Conservation (phyloP, 2,329 filamentous ascomycete species). For the Aspergillus fumigatus region DNA sequence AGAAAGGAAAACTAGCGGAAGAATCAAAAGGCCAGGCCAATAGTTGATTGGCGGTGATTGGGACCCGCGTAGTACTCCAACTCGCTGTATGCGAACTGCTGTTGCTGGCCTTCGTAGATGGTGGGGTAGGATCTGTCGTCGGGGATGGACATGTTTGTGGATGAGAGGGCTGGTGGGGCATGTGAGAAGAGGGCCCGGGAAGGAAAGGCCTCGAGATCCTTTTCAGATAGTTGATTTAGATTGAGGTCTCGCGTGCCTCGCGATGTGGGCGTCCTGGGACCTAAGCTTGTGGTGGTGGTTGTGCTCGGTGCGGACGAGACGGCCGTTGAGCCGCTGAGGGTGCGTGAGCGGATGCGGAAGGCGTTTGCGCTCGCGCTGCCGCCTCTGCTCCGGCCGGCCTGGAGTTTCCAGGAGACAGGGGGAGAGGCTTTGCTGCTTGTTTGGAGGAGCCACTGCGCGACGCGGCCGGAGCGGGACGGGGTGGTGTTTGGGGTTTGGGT, state of each 20-base stretch:
- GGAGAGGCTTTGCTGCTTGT: constrained; percentile 11
- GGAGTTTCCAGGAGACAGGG: constrained; percentile 12
- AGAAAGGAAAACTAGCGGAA: neutral
- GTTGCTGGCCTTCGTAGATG: constrained; percentile 22
- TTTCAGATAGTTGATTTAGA: neutral
- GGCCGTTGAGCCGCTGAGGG: constrained; percentile 33
- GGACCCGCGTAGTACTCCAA: constrained; percentile 9
- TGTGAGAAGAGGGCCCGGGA: neutral
- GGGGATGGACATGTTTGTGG: neutral
- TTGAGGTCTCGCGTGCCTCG: neutral
- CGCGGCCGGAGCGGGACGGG: constrained; percentile 22
- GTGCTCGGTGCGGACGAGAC: constrained; percentile 16
- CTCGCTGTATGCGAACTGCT: constrained; percentile 11
- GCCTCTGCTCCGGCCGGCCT: constrained; percentile 13
- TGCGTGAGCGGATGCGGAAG: constrained; percentile 27
- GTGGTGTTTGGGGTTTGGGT: constrained; percentile 8
- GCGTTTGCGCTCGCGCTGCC: constrained; percentile 9
- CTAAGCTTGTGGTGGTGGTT: constrained; percentile 6
- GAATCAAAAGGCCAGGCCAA: constrained; percentile 30
- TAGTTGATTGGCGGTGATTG: constrained; percentile 19
- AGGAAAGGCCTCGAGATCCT: neutral
- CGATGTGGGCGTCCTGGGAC: neutral
- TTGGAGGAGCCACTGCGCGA: constrained; percentile 30
- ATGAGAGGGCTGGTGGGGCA: no score
- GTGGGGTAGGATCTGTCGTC: constrained; percentile 15